phyloP scores from a whole-genome alignment of 345 rosid species.

The Eutrema heterophyllum region DNA sequence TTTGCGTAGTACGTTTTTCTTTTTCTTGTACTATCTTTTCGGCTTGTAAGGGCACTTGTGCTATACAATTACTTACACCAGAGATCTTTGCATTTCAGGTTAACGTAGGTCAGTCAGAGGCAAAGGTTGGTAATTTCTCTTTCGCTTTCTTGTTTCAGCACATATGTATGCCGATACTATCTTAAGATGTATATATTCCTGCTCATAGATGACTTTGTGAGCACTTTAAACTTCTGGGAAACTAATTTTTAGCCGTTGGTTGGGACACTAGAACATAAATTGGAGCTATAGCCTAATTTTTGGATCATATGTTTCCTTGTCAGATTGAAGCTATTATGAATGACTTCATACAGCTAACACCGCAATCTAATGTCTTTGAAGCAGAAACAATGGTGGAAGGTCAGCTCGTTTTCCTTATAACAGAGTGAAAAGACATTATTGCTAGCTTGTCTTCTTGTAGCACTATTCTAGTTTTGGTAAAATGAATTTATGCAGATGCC shows the following conservation, averaged over 20 bases:
- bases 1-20: slow-evolving; percentile 62
- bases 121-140: slow-evolving; percentile 56
- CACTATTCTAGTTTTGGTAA: background rate
- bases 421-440: background rate
- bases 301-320: slow-evolving; percentile 15
- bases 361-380: slow-evolving; percentile 75
- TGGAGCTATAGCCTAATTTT: background rate
- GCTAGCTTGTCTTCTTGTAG: background rate
- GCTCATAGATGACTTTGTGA: background rate
- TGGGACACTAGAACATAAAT: background rate
- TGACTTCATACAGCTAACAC: slow-evolving; percentile 86
- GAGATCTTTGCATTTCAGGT: slow-evolving; percentile 44
- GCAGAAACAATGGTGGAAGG: slow-evolving; percentile 98
- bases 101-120: slow-evolving; percentile 84
- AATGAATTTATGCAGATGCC: background rate
- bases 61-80: slow-evolving; percentile 3
- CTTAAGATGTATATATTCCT: background rate
- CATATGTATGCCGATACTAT: background rate
- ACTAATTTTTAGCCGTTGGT: background rate
- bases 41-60: background rate
- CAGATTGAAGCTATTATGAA: slow-evolving; percentile 94
- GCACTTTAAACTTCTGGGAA: background rate
- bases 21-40: background rate
- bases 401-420: slow-evolving; percentile 11
- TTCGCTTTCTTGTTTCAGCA: background rate